These are phyloP conservation scores for Parasitella parasitica DNA, from an alignment of 371 early-diverging fungal species.

Conservation along the genomic window DNA sequence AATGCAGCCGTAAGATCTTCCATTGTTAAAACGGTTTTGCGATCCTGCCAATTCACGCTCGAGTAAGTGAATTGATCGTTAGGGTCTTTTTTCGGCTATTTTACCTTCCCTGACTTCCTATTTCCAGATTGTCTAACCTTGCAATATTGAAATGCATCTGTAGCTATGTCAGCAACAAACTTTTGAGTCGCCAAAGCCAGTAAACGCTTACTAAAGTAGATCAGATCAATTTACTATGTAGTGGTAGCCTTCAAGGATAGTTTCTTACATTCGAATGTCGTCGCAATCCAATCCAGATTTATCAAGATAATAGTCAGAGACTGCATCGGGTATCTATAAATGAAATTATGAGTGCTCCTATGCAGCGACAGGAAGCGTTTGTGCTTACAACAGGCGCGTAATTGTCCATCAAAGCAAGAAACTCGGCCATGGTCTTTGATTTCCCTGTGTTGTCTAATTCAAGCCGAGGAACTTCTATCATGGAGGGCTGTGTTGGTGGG, in stretches of 20 bases:
- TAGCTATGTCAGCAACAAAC: conserved; percentile 92
- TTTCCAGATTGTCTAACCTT: conserved; percentile 81
- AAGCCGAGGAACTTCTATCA: conserved; percentile 5
- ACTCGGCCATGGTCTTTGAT: conserved; percentile 79
- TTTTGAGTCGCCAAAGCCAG: conserved; percentile 94
- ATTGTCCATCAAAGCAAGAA: conserved; percentile 85
- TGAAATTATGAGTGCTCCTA: background rate
- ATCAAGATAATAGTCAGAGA: conserved; percentile 94
- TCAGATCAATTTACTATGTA: no score
- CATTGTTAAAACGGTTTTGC: conserved; percentile 86
- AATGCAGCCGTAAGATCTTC: conserved; percentile 92
- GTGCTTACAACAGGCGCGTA: conserved; percentile 79
- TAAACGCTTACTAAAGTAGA: conserved; percentile 81
- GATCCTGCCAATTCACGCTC: conserved; percentile 66
- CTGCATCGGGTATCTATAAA: conserved; percentile 92
- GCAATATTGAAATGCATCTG: conserved; percentile 92
- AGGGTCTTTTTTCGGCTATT: background rate
- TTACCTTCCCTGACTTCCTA: conserved; percentile 39
- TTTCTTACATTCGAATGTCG: conserved; percentile 83
- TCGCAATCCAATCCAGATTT: conserved; percentile 93
- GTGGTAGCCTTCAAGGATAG: no score
- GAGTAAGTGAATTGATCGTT: no score
- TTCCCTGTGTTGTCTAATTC: conserved; percentile 6
- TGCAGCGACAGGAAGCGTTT: background rate
- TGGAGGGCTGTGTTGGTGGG: background rate